Evolutionary conservation across 2,329 filamentous ascomycete genomes (phyloP).

Genomic region (Aspergillus novofumigatus): DNA sequence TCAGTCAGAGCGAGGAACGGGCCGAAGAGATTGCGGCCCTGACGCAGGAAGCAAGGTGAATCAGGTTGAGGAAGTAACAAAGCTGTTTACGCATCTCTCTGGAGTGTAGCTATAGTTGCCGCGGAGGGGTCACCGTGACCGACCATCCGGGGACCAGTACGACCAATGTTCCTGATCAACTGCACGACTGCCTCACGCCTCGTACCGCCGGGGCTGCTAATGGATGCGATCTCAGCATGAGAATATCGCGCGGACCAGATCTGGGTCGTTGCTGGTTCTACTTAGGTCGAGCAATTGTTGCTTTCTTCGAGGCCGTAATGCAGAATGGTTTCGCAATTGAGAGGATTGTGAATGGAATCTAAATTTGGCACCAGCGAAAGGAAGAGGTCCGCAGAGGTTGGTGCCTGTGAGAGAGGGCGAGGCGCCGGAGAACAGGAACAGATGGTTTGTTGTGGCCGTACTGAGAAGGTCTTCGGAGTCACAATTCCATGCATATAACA

Average conservation of each 20-base stretch:
- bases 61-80: slow-evolving; percentile 43
- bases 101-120: slow-evolving; percentile 50
- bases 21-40: slow-evolving; percentile 13
- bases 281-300: slow-evolving; percentile 54
- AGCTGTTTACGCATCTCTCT: slow-evolving; percentile 58
- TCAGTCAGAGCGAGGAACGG: slow-evolving; percentile 26
- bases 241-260: slow-evolving; percentile 51
- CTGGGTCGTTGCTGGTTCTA: slow-evolving; percentile 57
- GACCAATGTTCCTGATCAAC: slow-evolving; percentile 36
- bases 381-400: slow-evolving; percentile 44
- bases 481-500: too few species aligned
- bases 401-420: slow-evolving; percentile 46
- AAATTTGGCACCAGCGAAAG: slow-evolving; percentile 32
- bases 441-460: slow-evolving; percentile 54
- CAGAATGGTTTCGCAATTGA: slow-evolving; percentile 47
- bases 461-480: slow-evolving; percentile 22
- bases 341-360: slow-evolving; percentile 52
- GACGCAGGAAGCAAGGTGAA: slow-evolving; percentile 10
- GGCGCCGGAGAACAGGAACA: slow-evolving; percentile 48
- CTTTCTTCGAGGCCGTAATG: slow-evolving; percentile 51
- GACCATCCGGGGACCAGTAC: slow-evolving; percentile 39
- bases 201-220: slow-evolving; percentile 58
- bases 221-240: slow-evolving; percentile 58
- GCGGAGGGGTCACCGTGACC: slow-evolving; percentile 48
- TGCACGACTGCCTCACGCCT: slow-evolving; percentile 49